Evolutionary conservation across 2,329 filamentous ascomycete species (phyloP), one percentile per base, ranked within the genome.

Genomic region (Chaetomium strumarium): DNA sequence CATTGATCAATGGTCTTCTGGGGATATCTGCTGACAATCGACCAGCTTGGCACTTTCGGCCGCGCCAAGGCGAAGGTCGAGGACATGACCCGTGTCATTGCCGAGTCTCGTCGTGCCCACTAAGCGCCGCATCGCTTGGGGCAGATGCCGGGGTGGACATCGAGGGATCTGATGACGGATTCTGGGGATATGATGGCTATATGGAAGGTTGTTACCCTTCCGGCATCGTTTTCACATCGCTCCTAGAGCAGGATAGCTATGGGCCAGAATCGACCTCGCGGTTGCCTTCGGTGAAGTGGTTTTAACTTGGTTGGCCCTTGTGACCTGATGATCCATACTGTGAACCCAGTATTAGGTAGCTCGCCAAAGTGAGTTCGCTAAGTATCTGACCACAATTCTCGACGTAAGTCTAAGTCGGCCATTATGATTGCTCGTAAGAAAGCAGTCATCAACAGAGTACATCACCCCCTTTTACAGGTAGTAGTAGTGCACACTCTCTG

Each of bases 31-130:
- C 49, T 53, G 52, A 54, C 62, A 24, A 3, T 30, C 10, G 8
- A n/a, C 8, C 37, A 93, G 87, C 91, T 99, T 81, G 93, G 93
- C 75, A 97, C 93, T 69, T 97, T 97, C 78, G 89, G 90, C 72
- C 93, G 93, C 76, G 92, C 92, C 72, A 99, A 99, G 92, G 86
- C 84, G 74, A 99, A 99, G 92, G 95, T 99, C 66, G 93, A 99
- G 75, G 92, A 97, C 81, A 90, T 99, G 80, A 89, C 90, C 79
- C 85, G 89, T 70, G 89, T 99, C 77, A 99, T 99, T 73, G 90
- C 93, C 70, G 93, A 99, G 83, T 86, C 91, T 73, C 91, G 92
- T 77, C 76, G 79, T 68, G 70, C 74, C 65, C 80, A 83, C 76
- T 83, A 82, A 81, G 52, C 43, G 49, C 9, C 40, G 37, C 29